Evolutionary conservation across 192 early-diverging fungal genomes (phyloP), one percentile per base, ranked within the genome.

Genomic region (Backusella psychrophila): DNA sequence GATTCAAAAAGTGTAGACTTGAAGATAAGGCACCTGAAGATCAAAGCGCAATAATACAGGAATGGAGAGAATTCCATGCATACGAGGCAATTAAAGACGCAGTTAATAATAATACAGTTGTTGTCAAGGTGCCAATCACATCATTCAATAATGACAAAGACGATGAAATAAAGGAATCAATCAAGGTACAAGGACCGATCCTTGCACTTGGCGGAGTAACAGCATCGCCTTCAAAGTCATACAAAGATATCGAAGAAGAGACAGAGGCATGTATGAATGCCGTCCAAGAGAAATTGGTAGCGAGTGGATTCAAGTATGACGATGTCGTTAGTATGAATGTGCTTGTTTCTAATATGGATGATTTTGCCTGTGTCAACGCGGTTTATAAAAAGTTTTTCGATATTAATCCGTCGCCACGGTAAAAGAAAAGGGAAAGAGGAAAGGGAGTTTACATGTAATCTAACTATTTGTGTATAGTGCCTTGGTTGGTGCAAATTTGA

Each of bases 331-430:
- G 85, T 59, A 90, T 94, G 84, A 86, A 90, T 66, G 88, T 95
- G 0, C 90, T 87, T 77, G 86, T 94, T 0, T 71, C 82, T 6
- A 83, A 93, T 72, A 93, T 95, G 91, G 71, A 74, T 7, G 81
- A 89, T 36, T 95, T 95, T 80, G 84, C 72, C 1, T 71, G 68
- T 3, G 74, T 95, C 34, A 95, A 95, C 77, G 49, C 44, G 9
- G 82, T 87, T 12, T 95, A 95, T 80, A 88, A 88, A 69, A 76
- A 70, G 2, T 94, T 89, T 69, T 93, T 94, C 75, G 88, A 84
- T 41, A 82, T 90, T 33, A 93, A 94, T 75, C 94, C 94, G 8
- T 87, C 94, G 0, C 87, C 94, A n/a, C 79, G 91, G 90, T 91
- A 85, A 56, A 29, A 29, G 6, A 17, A 59, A 26, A 26, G 4